Conservation (phyloP, 1,284 basidiomycete species). For the Cutaneotrichosporon spelunceum region DNA sequence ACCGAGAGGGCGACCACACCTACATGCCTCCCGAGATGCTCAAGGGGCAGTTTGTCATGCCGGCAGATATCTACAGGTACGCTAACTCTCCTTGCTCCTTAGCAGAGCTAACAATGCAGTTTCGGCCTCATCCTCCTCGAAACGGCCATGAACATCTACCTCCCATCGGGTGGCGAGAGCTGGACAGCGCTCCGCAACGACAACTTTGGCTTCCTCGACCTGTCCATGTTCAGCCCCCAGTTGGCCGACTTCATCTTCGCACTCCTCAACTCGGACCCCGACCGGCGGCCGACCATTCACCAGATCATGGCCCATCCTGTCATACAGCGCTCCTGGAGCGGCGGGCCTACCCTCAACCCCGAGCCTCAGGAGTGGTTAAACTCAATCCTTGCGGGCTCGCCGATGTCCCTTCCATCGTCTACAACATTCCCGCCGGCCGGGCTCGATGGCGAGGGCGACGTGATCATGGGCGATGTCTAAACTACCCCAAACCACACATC, state of each 20-base stretch:
- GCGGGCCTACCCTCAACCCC: constrained; percentile 48
- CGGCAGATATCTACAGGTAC: constrained; percentile 94
- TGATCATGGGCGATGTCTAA: constrained; percentile 21
- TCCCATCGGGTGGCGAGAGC: constrained; percentile 89
- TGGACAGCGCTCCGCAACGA: constrained; percentile 93
- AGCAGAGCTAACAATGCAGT: constrained; percentile 54
- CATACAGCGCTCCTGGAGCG: constrained; percentile 63
- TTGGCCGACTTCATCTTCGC: constrained; percentile 67
- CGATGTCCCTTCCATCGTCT: not conserved
- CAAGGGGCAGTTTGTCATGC: constrained; percentile 83
- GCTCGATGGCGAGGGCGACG: constrained; percentile 22
- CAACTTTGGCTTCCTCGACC: constrained; percentile 85
- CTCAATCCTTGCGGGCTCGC: constrained; percentile 34
- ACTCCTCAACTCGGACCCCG: constrained; percentile 75
- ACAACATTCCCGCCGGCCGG: not conserved
- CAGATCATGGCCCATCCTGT: constrained; percentile 65
- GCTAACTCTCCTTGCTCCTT: constrained; percentile 35
- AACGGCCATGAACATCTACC: constrained; percentile 89
- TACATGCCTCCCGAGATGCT: constrained; percentile 99
- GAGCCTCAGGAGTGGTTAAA: constrained; percentile 46
- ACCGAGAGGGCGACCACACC: constrained; percentile 93
- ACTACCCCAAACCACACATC: not conserved
- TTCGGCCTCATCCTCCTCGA: constrained; percentile 95
- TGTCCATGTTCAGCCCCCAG: constrained; percentile 65
- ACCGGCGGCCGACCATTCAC: constrained; percentile 60